Evolutionary conservation across 2,329 filamentous ascomycete species (phyloP).

Genomic region (Arthrobotrys megalospora): DNA sequence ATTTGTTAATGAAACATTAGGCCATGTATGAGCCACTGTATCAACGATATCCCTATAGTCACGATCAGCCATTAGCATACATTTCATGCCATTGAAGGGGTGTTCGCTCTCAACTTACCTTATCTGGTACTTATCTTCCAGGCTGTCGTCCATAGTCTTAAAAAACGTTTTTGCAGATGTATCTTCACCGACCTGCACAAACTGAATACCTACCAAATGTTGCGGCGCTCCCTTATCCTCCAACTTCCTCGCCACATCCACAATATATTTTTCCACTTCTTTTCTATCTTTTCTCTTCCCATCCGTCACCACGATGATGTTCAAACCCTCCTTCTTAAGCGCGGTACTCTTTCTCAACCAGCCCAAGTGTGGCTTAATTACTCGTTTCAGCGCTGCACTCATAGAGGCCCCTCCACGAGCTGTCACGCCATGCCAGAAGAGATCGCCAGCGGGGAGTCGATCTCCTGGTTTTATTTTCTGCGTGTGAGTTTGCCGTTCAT

Average conservation of each 20-base stretch:
- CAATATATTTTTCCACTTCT: slow-evolving; percentile 7
- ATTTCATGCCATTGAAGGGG: background rate
- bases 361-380: slow-evolving; percentile 15
- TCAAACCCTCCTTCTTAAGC: slow-evolving; percentile 7
- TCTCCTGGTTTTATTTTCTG: slow-evolving; percentile 6
- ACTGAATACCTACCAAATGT: slow-evolving; percentile 23
- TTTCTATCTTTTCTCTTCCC: slow-evolving; percentile 15
- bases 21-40: slow-evolving; percentile 7
- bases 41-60: slow-evolving; percentile 18
- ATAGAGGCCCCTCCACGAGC: background rate
- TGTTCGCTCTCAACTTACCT: background rate
- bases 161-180: background rate
- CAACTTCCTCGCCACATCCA: slow-evolving; percentile 6
- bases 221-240: background rate
- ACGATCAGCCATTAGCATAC: background rate
- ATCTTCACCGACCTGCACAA: slow-evolving; percentile 23
- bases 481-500: background rate
- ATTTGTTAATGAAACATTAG: background rate
- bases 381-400: slow-evolving; percentile 13
- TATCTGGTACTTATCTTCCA: slow-evolving; percentile 9
- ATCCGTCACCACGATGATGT: slow-evolving; percentile 27
- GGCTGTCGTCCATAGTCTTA: slow-evolving; percentile 3
- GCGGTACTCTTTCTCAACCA: background rate
- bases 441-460: background rate
- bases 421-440: slow-evolving; percentile 8